Percentiles rank a stretch among this genome's conserved stretches.
Conservation (phyloP, 306 rosid genomes). For the Hylodesmum podocarpum region DNA sequence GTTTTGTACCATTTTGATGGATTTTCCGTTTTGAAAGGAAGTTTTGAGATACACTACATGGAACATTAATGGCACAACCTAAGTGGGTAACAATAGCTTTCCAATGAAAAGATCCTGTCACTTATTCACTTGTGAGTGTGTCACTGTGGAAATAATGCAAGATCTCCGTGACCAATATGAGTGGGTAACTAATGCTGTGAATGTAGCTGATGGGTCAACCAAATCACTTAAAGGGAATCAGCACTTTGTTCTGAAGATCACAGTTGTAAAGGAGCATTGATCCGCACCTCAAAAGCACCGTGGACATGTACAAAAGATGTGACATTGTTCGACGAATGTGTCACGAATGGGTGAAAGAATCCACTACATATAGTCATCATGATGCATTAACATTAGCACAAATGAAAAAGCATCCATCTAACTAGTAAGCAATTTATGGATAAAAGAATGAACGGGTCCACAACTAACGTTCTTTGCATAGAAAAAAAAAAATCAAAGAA, state of each 20-base stretch:
- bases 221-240: slow-evolving; percentile 3
- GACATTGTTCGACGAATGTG: not conserved
- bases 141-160: not conserved
- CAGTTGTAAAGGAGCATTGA: not conserved
- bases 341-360: not conserved
- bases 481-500: not conserved
- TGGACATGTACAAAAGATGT: not conserved
- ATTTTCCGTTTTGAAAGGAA: too few species aligned
- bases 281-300: not conserved
- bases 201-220: slow-evolving; percentile 9
- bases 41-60: not conserved
- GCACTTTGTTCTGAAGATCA: not conserved
- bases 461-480: not conserved
- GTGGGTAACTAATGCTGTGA: slow-evolving; percentile 11
- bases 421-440: not conserved
- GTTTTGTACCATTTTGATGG: too few species aligned
- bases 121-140: not conserved
- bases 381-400: not conserved
- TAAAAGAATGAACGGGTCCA: slow-evolving; percentile 4
- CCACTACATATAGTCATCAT: not conserved
- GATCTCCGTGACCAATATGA: not conserved
- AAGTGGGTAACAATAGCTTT: not conserved
- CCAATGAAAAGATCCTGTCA: not conserved
- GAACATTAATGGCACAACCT: not conserved
- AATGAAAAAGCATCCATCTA: not conserved